Conservation (phyloP, 345 rosid genomes). For the Combretum micranthum region DNA sequence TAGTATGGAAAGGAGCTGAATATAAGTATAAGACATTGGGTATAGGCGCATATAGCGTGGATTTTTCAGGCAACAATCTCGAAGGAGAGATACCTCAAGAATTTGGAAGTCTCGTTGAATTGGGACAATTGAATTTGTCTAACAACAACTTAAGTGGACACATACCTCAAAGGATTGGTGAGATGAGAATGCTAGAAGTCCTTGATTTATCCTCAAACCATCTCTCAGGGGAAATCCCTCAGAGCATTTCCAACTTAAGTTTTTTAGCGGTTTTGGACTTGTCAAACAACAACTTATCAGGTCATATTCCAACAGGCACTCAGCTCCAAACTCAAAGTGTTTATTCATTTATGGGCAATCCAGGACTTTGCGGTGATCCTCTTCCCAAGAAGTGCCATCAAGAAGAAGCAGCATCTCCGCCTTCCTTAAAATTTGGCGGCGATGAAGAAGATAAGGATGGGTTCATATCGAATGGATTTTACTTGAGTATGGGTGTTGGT, state of each 20-base stretch:
- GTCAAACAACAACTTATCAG: conserved; percentile 20
- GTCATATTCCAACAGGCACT: neutral
- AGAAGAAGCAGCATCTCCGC: neutral
- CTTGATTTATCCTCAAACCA: conserved; percentile 24
- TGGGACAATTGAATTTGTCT: conserved; percentile 23
- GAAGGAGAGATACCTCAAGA: conserved; percentile 14
- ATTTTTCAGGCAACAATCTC: conserved; percentile 20
- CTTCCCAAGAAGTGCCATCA: conserved; percentile 3
- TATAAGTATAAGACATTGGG: too few relatives aligned
- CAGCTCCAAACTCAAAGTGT: neutral
- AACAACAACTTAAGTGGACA: conserved; percentile 16
- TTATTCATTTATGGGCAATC: neutral
- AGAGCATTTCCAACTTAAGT: conserved; percentile 11
- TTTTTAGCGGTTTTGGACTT: conserved; percentile 15
- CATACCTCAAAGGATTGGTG: conserved; percentile 10
- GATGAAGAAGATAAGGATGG: neutral
- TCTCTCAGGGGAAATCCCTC: conserved; percentile 21
- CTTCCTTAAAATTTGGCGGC: neutral
- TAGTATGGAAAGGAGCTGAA: too few relatives aligned
- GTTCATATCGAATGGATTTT: neutral
- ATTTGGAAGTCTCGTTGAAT: conserved; percentile 5
- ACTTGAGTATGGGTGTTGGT: neutral
- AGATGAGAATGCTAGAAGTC: conserved; percentile 13
- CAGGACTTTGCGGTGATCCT: conserved; percentile 5
- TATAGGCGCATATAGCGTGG: conserved; percentile 6